Evolutionary conservation across 768 basidiomycete genomes (phyloP).

Genomic region (Collybia sp.): DNA sequence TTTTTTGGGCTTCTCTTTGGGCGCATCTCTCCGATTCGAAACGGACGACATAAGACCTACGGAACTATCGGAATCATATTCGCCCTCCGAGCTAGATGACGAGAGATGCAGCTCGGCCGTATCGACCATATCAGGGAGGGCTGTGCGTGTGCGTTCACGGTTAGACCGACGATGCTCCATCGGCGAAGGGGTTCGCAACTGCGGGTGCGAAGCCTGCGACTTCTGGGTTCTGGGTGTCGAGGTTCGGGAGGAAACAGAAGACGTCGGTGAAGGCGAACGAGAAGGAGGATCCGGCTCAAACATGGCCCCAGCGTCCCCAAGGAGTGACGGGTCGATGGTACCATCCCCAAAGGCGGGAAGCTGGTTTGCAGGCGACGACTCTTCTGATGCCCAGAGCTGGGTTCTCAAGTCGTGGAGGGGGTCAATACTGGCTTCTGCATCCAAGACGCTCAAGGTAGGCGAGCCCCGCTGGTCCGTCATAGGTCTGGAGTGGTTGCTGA

Average conservation of each 20-base stretch:
- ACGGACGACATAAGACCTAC: background rate
- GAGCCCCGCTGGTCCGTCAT: background rate
- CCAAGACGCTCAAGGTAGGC: background rate
- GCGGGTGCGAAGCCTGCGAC: background rate
- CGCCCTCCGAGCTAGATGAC: constrained; percentile 1
- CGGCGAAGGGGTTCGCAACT: background rate
- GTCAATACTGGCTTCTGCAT: background rate
- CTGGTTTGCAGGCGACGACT: background rate
- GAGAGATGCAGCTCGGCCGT: constrained; percentile 7
- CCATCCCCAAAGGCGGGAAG: constrained; percentile 8
- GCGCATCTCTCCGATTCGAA: background rate
- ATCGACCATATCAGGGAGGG: constrained; percentile 10
- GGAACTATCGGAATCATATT: background rate
- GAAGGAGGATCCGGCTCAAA: background rate
- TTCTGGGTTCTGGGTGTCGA: background rate
- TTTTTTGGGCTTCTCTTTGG: background rate
- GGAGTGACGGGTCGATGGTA: constrained; percentile 14
- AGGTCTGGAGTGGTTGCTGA: background rate
- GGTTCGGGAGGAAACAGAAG: background rate
- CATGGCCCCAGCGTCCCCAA: constrained; percentile 5
- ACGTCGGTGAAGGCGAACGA: background rate
- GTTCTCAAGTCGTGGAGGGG: background rate
- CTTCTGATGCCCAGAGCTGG: background rate
- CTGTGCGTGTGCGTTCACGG: constrained; percentile 1
- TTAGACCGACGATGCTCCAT: background rate